Base-by-base conservation (phyloP, 257 asterid species). In the Salvia miltiorrhiza region DNA sequence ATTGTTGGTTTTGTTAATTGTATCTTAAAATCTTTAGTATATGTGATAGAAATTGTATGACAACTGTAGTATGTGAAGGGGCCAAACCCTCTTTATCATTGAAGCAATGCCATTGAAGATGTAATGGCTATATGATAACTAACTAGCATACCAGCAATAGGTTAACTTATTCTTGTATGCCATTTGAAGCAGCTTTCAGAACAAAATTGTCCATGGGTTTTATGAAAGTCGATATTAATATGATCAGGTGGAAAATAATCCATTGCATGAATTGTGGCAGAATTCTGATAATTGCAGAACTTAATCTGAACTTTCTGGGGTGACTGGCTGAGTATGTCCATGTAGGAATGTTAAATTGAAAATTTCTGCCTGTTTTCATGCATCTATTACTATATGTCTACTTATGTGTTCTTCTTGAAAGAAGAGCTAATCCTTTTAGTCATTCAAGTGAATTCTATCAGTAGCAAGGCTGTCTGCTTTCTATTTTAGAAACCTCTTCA, bases 371-470 rank as follows among this genome's bases (percentile, higher is more conserved):
- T 12, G 39, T 69, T 60, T 52, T 24, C 41, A 7, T 63, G 49
- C 24, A 33, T 61, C 65, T 32, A 40, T 17, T 57, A 54, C 56
- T 13, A 10, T 23, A 28, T 47, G 37, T 50, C 17, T 23, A n/a
- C 47, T 52, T 49, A 45, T 66, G 37, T 44, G 20, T 21, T 45
- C 57, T 52, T 20, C 64, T 39, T 39, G 52, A 48, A 28, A 9
- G 30, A 59, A 68, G 56, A 8, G 41, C 45, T n/a, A 13, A 16
- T 45, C 12, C 56, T 47, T 37, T 58, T 33, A 24, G 40, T 59
- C 61, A 13, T 30, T 44, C 62, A 63, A 63, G 16, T 44, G 67
- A 50, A 48, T 68, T 71, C 47, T 65, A n/a, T 70, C 37, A 41
- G 54, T 53, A 65, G 53, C 49, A 10, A 58, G 69, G 52, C 39